These are phyloP conservation scores for Ceratobasidium sp. DNA, from an alignment of 1,284 basidiomycete genomes.

Conservation along the genomic window DNA sequence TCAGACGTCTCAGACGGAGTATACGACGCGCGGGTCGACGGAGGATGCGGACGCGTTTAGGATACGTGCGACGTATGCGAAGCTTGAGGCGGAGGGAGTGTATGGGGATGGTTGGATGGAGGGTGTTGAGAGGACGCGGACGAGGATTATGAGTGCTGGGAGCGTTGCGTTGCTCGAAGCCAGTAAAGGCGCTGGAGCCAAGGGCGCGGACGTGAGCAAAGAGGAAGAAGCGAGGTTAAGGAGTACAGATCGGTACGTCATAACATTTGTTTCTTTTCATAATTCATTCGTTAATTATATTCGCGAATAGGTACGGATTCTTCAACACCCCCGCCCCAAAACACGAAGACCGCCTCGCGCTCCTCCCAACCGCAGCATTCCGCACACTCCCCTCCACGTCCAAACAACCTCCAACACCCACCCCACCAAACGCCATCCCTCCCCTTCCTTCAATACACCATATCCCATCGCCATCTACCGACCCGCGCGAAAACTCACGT, in stretches of 20 bases:
- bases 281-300: constrained; percentile 45
- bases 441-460: constrained; percentile 59
- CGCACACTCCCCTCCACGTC: constrained; percentile 66
- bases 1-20: constrained; percentile 8
- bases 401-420: constrained; percentile 57
- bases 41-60: constrained; percentile 89
- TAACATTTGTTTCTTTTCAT: constrained; percentile 12
- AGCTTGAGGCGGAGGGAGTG: constrained; percentile 85
- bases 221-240: constrained; percentile 74
- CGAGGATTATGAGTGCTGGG: constrained; percentile 62
- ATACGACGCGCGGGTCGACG: constrained; percentile 50
- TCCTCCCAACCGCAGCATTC: constrained; percentile 71
- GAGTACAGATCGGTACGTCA: constrained; percentile 79
- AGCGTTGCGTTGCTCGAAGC: constrained; percentile 33
- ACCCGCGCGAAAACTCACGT: constrained; percentile 71
- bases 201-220: constrained; percentile 52
- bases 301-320: constrained; percentile 79
- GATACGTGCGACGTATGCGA: constrained; percentile 88
- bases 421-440: constrained; percentile 57
- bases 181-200: constrained; percentile 61
- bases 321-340: constrained; percentile 69
- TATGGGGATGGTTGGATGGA: constrained; percentile 36
- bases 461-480: constrained; percentile 44
- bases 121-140: constrained; percentile 80
- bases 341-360: constrained; percentile 77